A percentile compares a stretch with the other conserved stretches of the same genome.
Evolutionary conservation across 75 land plant genomes (phyloP).

Genomic region (Pseudotsuga menziesii): DNA sequence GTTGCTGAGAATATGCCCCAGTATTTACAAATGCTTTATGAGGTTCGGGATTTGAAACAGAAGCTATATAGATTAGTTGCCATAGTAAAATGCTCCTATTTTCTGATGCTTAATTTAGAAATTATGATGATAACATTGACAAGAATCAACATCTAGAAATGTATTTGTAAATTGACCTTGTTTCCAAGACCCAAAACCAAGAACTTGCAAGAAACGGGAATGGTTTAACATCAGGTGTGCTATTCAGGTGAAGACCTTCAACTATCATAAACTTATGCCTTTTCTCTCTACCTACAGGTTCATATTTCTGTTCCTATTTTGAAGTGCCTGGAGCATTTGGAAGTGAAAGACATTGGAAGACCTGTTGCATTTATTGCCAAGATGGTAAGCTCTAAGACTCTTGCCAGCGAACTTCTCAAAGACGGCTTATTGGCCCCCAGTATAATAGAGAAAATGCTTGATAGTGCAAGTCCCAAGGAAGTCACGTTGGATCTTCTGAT

Average conservation of each 20-base stretch:
- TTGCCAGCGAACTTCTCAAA: slow-evolving; percentile 68
- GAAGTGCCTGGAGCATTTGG: slow-evolving; percentile 66
- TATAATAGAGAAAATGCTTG: slow-evolving; percentile 56
- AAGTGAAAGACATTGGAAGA: slow-evolving; percentile 53
- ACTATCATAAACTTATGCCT: slow-evolving; percentile 6
- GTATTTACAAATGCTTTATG: slow-evolving; percentile 70
- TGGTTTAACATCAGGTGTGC: not conserved
- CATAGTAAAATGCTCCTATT: not conserved
- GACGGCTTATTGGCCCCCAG: slow-evolving; percentile 60
- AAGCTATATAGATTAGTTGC: not conserved
- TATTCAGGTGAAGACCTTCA: not conserved
- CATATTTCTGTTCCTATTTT: slow-evolving; percentile 54
- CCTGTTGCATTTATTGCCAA: slow-evolving; percentile 84
- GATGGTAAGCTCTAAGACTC: slow-evolving; percentile 58
- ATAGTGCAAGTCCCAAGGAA: slow-evolving; percentile 56
- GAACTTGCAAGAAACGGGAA: not conserved
- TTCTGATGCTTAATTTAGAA: not conserved
- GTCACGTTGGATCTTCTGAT: slow-evolving; percentile 68
- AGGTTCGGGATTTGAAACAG: slow-evolving; percentile 44
- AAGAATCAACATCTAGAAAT: not conserved
- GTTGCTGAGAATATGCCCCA: slow-evolving; percentile 69
- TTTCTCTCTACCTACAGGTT: slow-evolving; percentile 35
- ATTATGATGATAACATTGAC: no score
- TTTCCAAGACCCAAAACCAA: not conserved
- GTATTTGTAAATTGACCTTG: not conserved